These are phyloP conservation scores for Elaeis oleifera DNA, from an alignment of 202 grass and related monocot species.

Conservation along the genomic window DNA sequence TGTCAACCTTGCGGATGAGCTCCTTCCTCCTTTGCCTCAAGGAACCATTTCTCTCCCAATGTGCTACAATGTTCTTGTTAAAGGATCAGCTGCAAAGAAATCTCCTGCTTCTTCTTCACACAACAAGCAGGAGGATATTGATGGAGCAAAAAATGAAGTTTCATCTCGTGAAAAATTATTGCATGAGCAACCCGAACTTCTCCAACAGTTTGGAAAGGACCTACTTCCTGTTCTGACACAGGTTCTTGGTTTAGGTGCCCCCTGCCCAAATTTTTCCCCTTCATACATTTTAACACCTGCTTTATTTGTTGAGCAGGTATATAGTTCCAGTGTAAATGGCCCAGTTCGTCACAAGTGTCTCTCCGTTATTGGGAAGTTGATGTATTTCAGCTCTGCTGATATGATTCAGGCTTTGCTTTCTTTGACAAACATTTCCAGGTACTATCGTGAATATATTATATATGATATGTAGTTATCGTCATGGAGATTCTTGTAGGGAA, in stretches of 20 bases:
- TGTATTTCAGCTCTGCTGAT: conserved; percentile 78
- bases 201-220: conserved; percentile 80
- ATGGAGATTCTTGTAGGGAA: no score
- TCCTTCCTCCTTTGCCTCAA: conserved; percentile 66
- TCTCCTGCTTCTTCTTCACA: conserved; percentile 21
- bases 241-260: conserved; percentile 20
- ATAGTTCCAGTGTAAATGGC: conserved; percentile 68
- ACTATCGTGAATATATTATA: background rate
- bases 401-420: conserved; percentile 65
- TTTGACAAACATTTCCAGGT: conserved; percentile 90
- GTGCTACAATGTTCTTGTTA: conserved; percentile 36
- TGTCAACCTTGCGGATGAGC: conserved; percentile 77
- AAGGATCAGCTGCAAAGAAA: conserved; percentile 49
- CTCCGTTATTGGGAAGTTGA: conserved; percentile 71
- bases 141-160: conserved; percentile 33
- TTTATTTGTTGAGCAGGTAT: conserved; percentile 48
- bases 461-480: no score
- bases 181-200: conserved; percentile 71
- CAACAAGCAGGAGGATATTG: conserved; percentile 48
- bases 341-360: conserved; percentile 70
- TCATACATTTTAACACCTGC: conserved; percentile 2
- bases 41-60: conserved; percentile 62
- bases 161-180: conserved; percentile 68
- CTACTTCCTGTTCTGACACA: conserved; percentile 74
- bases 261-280: no score